Percentiles rank a stretch among this genome's conserved stretches.
Conservation (phyloP, 2,329 filamentous ascomycete genomes). For the Didymella pinodella region DNA sequence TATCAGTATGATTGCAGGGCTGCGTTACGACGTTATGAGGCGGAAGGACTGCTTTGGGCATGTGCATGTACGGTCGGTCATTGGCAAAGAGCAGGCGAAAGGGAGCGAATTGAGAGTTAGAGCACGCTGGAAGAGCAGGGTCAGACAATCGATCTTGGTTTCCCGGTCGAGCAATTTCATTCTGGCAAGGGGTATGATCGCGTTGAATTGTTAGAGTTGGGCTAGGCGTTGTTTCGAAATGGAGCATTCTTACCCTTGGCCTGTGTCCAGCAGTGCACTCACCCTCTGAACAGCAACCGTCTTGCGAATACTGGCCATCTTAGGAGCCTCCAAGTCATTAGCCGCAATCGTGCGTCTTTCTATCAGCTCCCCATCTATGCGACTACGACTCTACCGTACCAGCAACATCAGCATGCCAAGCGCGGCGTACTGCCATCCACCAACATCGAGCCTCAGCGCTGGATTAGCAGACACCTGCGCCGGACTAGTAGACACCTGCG, state of each 20-base stretch:
- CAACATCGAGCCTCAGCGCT: neutral
- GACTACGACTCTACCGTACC: too few species aligned
- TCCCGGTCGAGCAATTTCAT: neutral
- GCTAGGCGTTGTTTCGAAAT: neutral
- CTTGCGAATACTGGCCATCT: too few species aligned
- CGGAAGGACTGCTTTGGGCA: conserved; percentile 2
- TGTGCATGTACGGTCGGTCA: neutral
- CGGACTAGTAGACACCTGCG: conserved; percentile 2
- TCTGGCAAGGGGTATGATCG: neutral
- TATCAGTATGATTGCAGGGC: too few species aligned
- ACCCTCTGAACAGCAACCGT: too few species aligned
- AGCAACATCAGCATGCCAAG: neutral
- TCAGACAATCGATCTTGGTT: neutral
- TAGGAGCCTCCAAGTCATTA: too few species aligned
- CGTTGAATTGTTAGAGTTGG: neutral
- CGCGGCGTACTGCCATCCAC: neutral
- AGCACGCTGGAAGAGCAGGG: neutral
- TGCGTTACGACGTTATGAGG: conserved; percentile 8
- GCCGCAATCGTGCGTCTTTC: too few species aligned
- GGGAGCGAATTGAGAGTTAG: neutral
- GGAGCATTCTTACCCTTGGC: neutral
- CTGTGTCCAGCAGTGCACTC: neutral
- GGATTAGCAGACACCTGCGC: conserved; percentile 3
- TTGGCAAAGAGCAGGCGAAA: neutral
- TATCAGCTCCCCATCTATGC: too few species aligned